Conservation (phyloP, 371 early-diverging fungal genomes). For the Mucor piriformis region DNA sequence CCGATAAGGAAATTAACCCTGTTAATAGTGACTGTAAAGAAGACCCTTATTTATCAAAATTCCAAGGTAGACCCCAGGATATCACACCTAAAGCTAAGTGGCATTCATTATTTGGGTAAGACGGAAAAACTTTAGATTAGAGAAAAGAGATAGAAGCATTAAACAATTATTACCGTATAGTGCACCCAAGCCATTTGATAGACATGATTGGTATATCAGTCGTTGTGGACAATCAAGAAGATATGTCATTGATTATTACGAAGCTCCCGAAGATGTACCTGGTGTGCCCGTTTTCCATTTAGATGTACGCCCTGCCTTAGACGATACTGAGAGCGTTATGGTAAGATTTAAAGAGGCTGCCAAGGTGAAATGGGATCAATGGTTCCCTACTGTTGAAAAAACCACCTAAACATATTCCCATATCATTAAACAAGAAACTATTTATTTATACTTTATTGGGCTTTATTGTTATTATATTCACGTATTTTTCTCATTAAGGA, state of each 20-base stretch:
- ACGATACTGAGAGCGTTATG: slow-evolving; percentile 63
- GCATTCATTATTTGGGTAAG: slow-evolving; percentile 62
- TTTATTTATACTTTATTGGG: no score
- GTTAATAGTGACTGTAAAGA: slow-evolving; percentile 54
- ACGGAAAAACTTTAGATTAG: background rate
- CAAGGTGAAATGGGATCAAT: slow-evolving; percentile 44
- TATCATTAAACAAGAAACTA: background rate
- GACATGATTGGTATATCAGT: slow-evolving; percentile 81
- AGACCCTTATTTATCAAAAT: slow-evolving; percentile 72
- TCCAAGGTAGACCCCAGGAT: slow-evolving; percentile 83
- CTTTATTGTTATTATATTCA: slow-evolving; percentile 25
- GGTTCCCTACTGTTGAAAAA: slow-evolving; percentile 31
- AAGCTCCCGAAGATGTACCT: slow-evolving; percentile 65
- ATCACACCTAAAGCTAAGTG: slow-evolving; percentile 78
- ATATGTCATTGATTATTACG: slow-evolving; percentile 82
- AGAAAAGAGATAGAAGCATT: background rate
- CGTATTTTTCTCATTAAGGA: slow-evolving; percentile 46
- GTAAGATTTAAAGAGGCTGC: slow-evolving; percentile 64
- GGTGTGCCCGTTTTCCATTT: slow-evolving; percentile 77
- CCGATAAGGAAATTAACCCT: no score
- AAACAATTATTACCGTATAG: slow-evolving; percentile 25
- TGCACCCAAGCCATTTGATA: slow-evolving; percentile 74
- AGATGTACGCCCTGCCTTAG: slow-evolving; percentile 84
- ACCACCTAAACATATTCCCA: no score
- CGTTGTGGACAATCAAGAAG: slow-evolving; percentile 73